Evolutionary conservation across 202 grass and related monocot genomes (phyloP), one percentile per base, ranked within the genome.

Genomic region (Panicum virgatum): DNA sequence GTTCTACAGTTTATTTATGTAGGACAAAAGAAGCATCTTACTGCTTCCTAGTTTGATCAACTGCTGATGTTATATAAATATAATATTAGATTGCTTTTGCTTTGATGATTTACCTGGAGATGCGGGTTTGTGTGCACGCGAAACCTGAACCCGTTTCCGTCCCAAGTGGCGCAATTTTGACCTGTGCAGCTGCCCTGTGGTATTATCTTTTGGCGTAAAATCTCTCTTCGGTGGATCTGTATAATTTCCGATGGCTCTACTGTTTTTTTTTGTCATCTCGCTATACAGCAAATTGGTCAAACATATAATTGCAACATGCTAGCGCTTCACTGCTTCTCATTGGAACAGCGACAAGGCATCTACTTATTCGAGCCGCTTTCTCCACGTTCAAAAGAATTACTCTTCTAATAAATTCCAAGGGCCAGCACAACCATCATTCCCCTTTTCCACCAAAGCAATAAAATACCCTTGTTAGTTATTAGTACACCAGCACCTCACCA

Each of bases 401-500:
- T 29, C 23, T 12, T 12, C 0, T 25, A 50, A 63, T 14, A 50
- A 63, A 48, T 15, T 18, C 10, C n/a, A 47, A 58, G 15, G 54
- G 59, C 38, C 16, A 36, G 58, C 38, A n/a, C 38, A n/a, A 36
- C 61, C 8, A 37, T 18, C 16, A 6, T 12, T 25, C 54, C 23
- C 50, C 26, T n/a, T 77, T 76, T 27, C 6, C 62, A 59, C 37
- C 12, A 68, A 58, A 58, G 19, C 48, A 57, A 76, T 43, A 67
- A 58, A 57, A 68, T 8, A 50, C 10, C 10, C 7, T 53, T 37
- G 48, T 32, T 43, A 75, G 23, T 34, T n/a, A n/a, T n/a, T 34
- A 34, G 32, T 39, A 63, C 62, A 36, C 34, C 20, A 69, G 12
- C 72, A 69, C 63, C 9, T 43, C 51, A 77, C 73, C 82, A 34